Base-by-base conservation (phyloP, 495 filamentous ascomycete species). In the Cercophora sp. region DNA sequence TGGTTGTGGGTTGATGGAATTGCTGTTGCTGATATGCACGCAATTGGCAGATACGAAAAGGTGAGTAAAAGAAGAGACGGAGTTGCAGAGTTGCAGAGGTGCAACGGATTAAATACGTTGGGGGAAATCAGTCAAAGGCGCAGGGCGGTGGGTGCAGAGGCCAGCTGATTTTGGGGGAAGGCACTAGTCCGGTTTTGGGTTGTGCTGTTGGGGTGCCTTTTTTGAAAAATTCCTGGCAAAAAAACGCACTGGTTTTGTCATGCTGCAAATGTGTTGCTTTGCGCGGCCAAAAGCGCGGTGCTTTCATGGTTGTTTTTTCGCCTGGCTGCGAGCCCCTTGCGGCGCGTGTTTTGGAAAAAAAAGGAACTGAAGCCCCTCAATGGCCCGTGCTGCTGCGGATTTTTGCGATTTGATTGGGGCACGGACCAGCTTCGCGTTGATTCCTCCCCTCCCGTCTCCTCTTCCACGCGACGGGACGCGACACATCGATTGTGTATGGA, bases 121-220 rank as follows among this genome's bases (percentile, higher is more conserved):
- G 48, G 48, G 48, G 25, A 20, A n/a, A 19, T 32, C 20, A 11
- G 24, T 56, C 59, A 62, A 65, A 62, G n/a, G n/a, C n/a, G n/a
- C n/a, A n/a, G n/a, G n/a, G 23, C 9, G 39, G 29, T 23, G 39
- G 27, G 50, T 35, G 50, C 26, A n/a, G 39, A 8, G 24, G 40
- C 40, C 19, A 42, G 50, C 55, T 56, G 59, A 54, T 64, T 54
- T 48, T 29, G 55, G 22, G 2, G 10, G 37, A 31, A 36, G 37
- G 51, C 62, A 63, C 63, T 66, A 66, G 49, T 63, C 63, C 52
- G 16, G 24, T 59, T 63, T 59, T 20, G 63, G 60, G 36, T 8
- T 39, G 8, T 8, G 18, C 18, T 39, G 8, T 4, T 25, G 18
- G n/a, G n/a, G 40, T 16, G 6, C 40, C 40, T 43, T 23, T 25